Evolutionary conservation across 176 grass and related monocot species (phyloP), one percentile per base, ranked within the genome.

Genomic region (Saccharum officinarum): DNA sequence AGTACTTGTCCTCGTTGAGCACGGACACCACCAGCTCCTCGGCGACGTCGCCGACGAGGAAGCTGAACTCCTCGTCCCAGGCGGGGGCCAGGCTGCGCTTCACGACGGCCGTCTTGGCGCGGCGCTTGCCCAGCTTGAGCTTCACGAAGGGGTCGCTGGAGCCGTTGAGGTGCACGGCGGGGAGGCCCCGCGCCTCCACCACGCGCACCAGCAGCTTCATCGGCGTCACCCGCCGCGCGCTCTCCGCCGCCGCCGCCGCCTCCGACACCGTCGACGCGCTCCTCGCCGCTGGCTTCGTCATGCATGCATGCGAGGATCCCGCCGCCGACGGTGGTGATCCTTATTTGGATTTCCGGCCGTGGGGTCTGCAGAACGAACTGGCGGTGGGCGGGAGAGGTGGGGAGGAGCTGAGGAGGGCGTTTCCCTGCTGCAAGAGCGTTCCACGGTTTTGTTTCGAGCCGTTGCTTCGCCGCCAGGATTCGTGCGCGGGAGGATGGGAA

Each of bases 1-100:
- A 99, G 75, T 95, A 94, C 75, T 90, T 99, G 83, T 99, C 97
- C 87, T 99, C 97, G 72, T 96, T 94, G 77, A 99, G 84, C 65
- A 99, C 92, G 47, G 67, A 69, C 3, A 96, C 64, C 63, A 45
- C 86, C 71, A 99, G 93, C 79, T 96, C 97, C 71, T 94, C 88
- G 52, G 77, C 84, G 42, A 91, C 87, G 77, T 96, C 86, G 26
- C 84, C 93, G 33, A 99, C 93, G 15, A 91, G 92, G 81, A 99
- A 96, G 86, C 88, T 92, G 71, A 94, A 96, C 86, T 96, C 91
- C 81, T 96, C 97, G 66, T 91, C 92, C 97, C 97, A 99, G 7
- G 68, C 61, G 5, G 97, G 97, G 77, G 64, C 60, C 9, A 94
- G 78, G 84, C 79, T 92, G 88, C 87, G 93, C 88, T 95, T 96